Percentiles rank a stretch among this genome's conserved stretches.
phyloP scores from a whole-genome alignment of 2,329 filamentous ascomycete genomes.

The Ascomycota sp. region DNA sequence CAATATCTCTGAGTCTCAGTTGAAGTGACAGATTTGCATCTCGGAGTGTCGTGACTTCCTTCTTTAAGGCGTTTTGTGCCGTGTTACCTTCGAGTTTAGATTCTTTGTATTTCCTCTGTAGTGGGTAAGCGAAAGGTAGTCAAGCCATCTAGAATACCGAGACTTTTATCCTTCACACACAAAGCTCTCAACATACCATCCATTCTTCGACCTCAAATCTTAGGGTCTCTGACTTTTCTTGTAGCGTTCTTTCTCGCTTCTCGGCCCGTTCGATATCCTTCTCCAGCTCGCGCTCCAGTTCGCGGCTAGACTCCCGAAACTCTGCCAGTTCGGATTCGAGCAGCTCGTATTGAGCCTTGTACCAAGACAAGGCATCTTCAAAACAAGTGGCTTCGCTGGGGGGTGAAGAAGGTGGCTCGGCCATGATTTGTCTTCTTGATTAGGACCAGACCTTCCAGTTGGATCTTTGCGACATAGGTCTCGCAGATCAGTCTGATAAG shows the following conservation, averaged over 20 bases:
- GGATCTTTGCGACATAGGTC: too few species aligned
- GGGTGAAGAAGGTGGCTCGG: constrained; percentile 42
- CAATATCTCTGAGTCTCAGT: constrained; percentile 74
- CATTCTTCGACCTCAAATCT: constrained; percentile 91
- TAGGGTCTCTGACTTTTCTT: constrained; percentile 70
- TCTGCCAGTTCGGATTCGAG: constrained; percentile 81
- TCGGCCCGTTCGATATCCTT: constrained; percentile 92
- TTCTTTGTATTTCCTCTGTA: constrained; percentile 84
- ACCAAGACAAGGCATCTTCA: constrained; percentile 74
- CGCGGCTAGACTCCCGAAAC: constrained; percentile 83
- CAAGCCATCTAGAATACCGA: neutral
- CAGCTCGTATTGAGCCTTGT: constrained; percentile 89
- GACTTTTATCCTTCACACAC: too few species aligned
- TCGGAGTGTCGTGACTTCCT: constrained; percentile 82
- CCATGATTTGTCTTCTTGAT: too few species aligned
- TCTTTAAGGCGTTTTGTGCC: constrained; percentile 73
- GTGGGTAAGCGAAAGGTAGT: neutral
- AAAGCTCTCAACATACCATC: constrained; percentile 77
- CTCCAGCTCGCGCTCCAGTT: constrained; percentile 84
- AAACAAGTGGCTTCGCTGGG: constrained; percentile 30
- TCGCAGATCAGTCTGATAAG: too few species aligned
- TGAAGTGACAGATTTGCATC: constrained; percentile 67
- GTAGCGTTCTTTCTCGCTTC: constrained; percentile 69
- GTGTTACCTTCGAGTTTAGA: constrained; percentile 72
- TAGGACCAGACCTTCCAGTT: too few species aligned